Conservation (phyloP, 1,284 basidiomycete genomes). For the Apiotrichum siamense region DNA sequence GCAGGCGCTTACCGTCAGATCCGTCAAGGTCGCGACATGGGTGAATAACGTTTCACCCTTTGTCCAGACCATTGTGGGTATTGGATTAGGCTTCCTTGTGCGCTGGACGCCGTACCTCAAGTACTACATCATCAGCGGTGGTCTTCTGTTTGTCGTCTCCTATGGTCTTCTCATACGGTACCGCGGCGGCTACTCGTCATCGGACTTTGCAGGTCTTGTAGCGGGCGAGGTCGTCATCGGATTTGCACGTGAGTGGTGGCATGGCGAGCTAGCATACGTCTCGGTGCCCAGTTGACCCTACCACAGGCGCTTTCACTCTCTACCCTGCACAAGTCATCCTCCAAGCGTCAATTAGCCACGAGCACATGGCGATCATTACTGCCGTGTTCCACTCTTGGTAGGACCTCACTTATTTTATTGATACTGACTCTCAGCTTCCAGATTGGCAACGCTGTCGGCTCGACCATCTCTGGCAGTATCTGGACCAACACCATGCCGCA, state of each 20-base stretch:
- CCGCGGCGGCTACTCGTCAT: constrained; percentile 37
- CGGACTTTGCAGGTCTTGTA: constrained; percentile 38
- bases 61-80: constrained; percentile 42
- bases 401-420: too few species aligned
- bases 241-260: too few species aligned
- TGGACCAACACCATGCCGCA: constrained; percentile 32
- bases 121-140: constrained; percentile 43
- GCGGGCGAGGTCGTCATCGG: constrained; percentile 48
- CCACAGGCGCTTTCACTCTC: constrained; percentile 43
- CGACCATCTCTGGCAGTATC: constrained; percentile 47
- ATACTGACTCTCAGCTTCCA: too few species aligned
- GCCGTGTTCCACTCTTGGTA: constrained; percentile 46
- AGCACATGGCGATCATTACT: constrained; percentile 45
- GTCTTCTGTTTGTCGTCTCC: constrained; percentile 28
- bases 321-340: constrained; percentile 47
- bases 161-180: constrained; percentile 49
- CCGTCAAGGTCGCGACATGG: constrained; percentile 39
- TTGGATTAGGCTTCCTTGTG: constrained; percentile 42
- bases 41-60: constrained; percentile 48
- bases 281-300: too few species aligned
- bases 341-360: constrained; percentile 46
- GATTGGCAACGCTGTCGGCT: constrained; percentile 44
- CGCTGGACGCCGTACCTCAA: constrained; percentile 45
- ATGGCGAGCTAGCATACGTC: too few species aligned
- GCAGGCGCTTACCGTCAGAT: constrained; percentile 2